These are phyloP conservation scores for Moesziomyces globuligerus DNA, from an alignment of 1,284 basidiomycete species.

Conservation along the genomic window DNA sequence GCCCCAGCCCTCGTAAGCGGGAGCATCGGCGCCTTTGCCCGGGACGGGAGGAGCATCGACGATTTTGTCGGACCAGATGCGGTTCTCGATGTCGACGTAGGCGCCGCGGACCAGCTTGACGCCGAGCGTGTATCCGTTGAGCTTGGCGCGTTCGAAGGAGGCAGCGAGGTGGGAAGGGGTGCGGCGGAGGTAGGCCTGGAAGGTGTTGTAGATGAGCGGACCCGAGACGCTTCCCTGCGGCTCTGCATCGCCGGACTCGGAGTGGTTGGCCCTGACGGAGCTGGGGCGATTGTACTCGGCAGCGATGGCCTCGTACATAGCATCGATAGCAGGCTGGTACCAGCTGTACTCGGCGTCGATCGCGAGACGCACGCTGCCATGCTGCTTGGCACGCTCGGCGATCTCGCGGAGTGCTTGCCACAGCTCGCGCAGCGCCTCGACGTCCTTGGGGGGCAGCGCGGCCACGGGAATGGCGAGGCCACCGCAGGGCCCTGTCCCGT, in stretches of 20 bases:
- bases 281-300: conserved; percentile 53
- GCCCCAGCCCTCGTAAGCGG: conserved; percentile 47
- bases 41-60: conserved; percentile 55
- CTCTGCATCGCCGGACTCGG: conserved; percentile 1
- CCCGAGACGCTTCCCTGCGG: conserved; percentile 37
- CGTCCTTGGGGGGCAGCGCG: conserved; percentile 44
- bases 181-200: conserved; percentile 69
- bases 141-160: conserved; percentile 77
- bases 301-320: conserved; percentile 59
- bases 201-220: conserved; percentile 61
- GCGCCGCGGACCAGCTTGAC: conserved; percentile 95
- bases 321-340: conserved; percentile 63
- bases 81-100: conserved; percentile 82
- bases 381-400: conserved; percentile 42
- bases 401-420: conserved; percentile 52
- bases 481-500: conserved; percentile 49
- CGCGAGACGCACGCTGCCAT: conserved; percentile 53
- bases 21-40: conserved; percentile 33
- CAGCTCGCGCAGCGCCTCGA: conserved; percentile 52
- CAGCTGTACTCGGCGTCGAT: conserved; percentile 62
- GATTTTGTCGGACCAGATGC: conserved; percentile 57
- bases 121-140: conserved; percentile 81
- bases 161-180: conserved; percentile 77
- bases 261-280: neutral
- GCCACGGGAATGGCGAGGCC: conserved; percentile 55